A percentile compares a stretch with the other conserved stretches of the same genome.
Evolutionary conservation across 1,284 basidiomycete species (phyloP).

Genomic region (Phylloboletellus chloephorus): DNA sequence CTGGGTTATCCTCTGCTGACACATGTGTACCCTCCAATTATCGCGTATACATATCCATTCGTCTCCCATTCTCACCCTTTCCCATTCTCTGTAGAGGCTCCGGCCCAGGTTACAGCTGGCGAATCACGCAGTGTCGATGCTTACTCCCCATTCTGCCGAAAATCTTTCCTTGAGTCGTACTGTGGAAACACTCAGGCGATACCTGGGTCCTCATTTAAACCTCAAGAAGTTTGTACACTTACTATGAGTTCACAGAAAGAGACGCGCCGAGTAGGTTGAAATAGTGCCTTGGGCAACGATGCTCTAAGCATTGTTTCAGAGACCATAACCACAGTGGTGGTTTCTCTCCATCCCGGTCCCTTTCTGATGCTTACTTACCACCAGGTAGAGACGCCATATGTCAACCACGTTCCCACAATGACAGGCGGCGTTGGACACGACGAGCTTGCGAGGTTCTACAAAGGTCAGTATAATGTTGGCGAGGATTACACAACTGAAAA

Average conservation of each 20-base stretch:
- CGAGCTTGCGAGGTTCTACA: slow-evolving; percentile 42
- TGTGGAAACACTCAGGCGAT: slow-evolving; percentile 34
- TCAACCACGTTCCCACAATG: slow-evolving; percentile 46
- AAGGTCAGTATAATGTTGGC: slow-evolving; percentile 23
- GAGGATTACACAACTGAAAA: slow-evolving; percentile 1
- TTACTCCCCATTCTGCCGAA: slow-evolving; percentile 38
- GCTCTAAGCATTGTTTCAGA: slow-evolving; percentile 25
- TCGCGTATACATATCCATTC: slow-evolving; percentile 36
- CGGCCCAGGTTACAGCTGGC: slow-evolving; percentile 27
- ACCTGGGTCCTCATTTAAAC: slow-evolving; percentile 41
- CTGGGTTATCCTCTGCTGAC: slow-evolving; percentile 28
- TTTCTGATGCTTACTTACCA: slow-evolving; percentile 2
- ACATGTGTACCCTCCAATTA: slow-evolving; percentile 29
- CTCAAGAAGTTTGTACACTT: slow-evolving; percentile 41
- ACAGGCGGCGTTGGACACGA: slow-evolving; percentile 41
- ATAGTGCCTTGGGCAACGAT: not conserved
- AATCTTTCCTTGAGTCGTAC: slow-evolving; percentile 40
- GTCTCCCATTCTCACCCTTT: slow-evolving; percentile 37
- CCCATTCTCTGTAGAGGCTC: slow-evolving; percentile 34
- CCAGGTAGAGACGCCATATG: slow-evolving; percentile 44
- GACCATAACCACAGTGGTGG: slow-evolving; percentile 44
- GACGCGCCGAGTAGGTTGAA: slow-evolving; percentile 35
- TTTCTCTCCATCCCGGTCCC: not conserved
- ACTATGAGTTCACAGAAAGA: slow-evolving; percentile 42
- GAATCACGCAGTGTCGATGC: slow-evolving; percentile 28